Evolutionary conservation across 1,284 basidiomycete genomes (phyloP), one percentile per base, ranked within the genome.

Genomic region (Earliella scabrosa): DNA sequence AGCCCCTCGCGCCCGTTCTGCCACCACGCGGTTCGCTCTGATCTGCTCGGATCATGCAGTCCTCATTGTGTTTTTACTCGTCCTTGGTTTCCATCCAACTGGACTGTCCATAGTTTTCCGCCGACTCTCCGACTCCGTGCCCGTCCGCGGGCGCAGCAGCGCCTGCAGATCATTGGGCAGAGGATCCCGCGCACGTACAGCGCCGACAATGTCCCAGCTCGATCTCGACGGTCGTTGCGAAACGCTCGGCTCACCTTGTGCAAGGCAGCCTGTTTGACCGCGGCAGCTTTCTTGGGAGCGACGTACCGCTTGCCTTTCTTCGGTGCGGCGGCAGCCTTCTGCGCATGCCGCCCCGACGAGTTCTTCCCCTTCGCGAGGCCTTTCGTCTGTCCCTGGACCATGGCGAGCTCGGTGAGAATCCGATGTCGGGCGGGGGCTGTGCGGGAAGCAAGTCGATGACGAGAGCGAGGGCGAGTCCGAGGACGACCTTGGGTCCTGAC

Each of bases 291-390:
- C 74, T 92, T 93, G 18, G 90, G 91, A 44, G 90, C 79, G 56
- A 88, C 81, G 39, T 79, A 75, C 40, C 87, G 81, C 61, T 80
- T 81, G 16, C 90, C 91, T 66, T 92, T 93, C 75, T 91, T 93
- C 29, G 81, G 74, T 32, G 82, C 80, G 0, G 86, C 79, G 11
- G 86, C 83, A 2, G 85, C 80, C 66, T 86, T 89, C 23, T 80
- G 73, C 1, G 83, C 80, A 52, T 85, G 85, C 45, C 86, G 78
- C 47, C 79, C 67, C 27, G 77, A 77, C n/a, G 81, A 71, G 8
- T 76, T 50, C 56, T 66, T 69, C 64, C 82, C 85, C 34, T 73
- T 72, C 60, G 83, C 77, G 9, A 90, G 73, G 16, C 86, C 87
- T 70, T 90, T 92, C 11, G 83, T 83, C 61, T 83, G 85, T 53